A percentile compares a stretch with the other conserved stretches of the same genome.
Evolutionary conservation across 306 rosid genomes (phyloP).

Genomic region (Canavalia gladiata): DNA sequence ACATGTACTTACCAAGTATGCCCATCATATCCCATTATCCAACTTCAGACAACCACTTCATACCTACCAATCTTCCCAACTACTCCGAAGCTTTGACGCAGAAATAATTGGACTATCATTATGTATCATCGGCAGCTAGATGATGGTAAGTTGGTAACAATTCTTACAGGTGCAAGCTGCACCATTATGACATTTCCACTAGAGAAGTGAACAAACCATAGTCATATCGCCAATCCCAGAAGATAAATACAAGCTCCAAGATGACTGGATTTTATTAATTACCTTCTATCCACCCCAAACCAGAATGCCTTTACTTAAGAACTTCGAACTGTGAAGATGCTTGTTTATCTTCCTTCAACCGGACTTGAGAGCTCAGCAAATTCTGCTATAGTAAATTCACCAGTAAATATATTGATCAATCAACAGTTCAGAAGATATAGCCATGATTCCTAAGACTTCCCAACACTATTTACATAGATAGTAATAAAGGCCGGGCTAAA

Average conservation of each 20-base stretch:
- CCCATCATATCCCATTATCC: conserved; percentile 52
- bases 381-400: conserved; percentile 51
- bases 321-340: conserved; percentile 56
- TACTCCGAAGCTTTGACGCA: conserved; percentile 52
- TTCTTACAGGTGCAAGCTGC: conserved; percentile 55
- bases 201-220: conserved; percentile 62
- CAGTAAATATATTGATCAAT: conserved; percentile 24
- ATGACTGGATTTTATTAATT: conserved; percentile 60
- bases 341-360: conserved; percentile 62
- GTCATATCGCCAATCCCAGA: conserved; percentile 67
- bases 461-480: conserved; percentile 11
- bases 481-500: conserved; percentile 3
- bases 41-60: conserved; percentile 56
- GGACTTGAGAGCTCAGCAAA: conserved; percentile 65
- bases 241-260: conserved; percentile 60
- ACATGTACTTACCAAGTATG: conserved; percentile 46
- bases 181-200: conserved; percentile 55
- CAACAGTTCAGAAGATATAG: conserved; percentile 23
- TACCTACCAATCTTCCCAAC: conserved; percentile 55
- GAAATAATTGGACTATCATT: conserved; percentile 44
- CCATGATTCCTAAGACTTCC: not conserved
- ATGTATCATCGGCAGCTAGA: conserved; percentile 51
- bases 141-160: conserved; percentile 49
- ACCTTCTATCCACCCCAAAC: conserved; percentile 78
- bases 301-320: conserved; percentile 72